Evolutionary conservation across 2,329 filamentous ascomycete species (phyloP).

Genomic region (Colletotrichum filicis): DNA sequence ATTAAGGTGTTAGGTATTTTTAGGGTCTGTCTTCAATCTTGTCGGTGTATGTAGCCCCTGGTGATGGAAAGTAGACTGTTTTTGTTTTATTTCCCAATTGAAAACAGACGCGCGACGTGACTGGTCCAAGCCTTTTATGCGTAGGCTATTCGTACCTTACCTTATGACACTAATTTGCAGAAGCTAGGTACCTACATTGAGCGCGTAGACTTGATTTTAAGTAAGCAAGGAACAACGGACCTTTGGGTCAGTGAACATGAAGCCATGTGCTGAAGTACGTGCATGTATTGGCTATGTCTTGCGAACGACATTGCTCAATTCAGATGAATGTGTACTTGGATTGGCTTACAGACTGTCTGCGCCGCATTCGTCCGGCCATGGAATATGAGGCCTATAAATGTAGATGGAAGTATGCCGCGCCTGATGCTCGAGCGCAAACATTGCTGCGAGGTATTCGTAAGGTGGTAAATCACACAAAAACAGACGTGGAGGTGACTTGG

Average conservation of each 20-base stretch:
- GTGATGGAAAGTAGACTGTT: slow-evolving; percentile 19
- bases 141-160: not conserved
- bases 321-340: not conserved
- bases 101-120: slow-evolving; percentile 31
- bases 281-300: not conserved
- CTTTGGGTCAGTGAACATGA: not conserved
- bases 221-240: not conserved
- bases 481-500: not conserved
- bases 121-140: slow-evolving; percentile 16
- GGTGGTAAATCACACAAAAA: too few species aligned
- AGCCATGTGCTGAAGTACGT: not conserved
- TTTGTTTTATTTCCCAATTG: slow-evolving; percentile 34
- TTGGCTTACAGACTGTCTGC: not conserved
- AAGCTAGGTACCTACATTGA: not conserved
- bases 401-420: not conserved
- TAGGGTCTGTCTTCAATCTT: not conserved
- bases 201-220: not conserved
- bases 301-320: not conserved
- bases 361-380: not conserved
- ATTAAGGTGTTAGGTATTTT: too few species aligned
- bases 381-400: not conserved
- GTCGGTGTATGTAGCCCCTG: slow-evolving; percentile 20
- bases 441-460: too few species aligned
- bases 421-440: too few species aligned
- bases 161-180: not conserved